Percentiles rank a stretch among this genome's conserved stretches.
Conservation (phyloP, 1,284 basidiomycete genomes). For the Cryptococcus neoformans region DNA sequence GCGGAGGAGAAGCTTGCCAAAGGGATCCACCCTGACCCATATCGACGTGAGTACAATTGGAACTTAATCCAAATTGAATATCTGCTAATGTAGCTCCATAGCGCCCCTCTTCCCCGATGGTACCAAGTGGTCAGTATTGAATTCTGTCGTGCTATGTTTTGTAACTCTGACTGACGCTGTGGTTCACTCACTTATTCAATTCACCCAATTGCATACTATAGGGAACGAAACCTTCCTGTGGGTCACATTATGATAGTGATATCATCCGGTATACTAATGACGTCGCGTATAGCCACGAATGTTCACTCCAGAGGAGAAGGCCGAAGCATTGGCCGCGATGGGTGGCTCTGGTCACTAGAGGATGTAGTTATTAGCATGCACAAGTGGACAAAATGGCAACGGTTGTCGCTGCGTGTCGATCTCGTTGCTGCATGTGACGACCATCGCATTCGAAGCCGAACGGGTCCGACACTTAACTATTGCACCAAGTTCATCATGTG, state of each 20-base stretch:
- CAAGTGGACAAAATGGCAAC: no score
- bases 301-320: slow-evolving; percentile 42
- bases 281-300: slow-evolving; percentile 34
- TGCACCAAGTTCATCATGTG: no score
- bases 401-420: no score
- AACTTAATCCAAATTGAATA: not conserved
- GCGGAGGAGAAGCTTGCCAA: slow-evolving; percentile 72
- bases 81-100: slow-evolving; percentile 39
- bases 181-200: not conserved
- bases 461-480: no score
- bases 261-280: not conserved
- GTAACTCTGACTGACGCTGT: not conserved
- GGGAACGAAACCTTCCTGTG: slow-evolving; percentile 52
- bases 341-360: no score
- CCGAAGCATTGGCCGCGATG: slow-evolving; percentile 27
- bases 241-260: slow-evolving; percentile 11
- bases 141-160: not conserved
- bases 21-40: slow-evolving; percentile 82
- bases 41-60: slow-evolving; percentile 64
- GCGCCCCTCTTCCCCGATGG: slow-evolving; percentile 75
- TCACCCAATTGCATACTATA: slow-evolving; percentile 8
- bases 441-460: no score
- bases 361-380: no score
- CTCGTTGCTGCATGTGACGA: no score
- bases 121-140: slow-evolving; percentile 71